A percentile compares a stretch with the other conserved stretches of the same genome.
Evolutionary conservation across 257 asterid genomes (phyloP).

Genomic region (Capsicum chinense): DNA sequence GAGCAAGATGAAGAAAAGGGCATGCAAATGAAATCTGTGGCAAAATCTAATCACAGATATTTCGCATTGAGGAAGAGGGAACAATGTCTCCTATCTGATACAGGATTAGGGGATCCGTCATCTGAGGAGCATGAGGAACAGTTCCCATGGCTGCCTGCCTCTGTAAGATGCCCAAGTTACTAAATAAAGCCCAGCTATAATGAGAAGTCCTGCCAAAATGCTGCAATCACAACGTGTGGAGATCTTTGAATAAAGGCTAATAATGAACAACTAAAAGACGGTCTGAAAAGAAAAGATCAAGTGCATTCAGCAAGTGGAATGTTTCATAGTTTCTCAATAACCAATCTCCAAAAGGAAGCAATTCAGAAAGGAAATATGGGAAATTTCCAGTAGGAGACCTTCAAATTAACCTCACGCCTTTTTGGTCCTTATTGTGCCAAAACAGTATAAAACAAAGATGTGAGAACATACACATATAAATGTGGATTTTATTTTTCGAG

Average conservation of each 20-base stretch:
- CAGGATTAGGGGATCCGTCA: constrained; percentile 58
- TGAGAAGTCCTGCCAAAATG: constrained; percentile 81
- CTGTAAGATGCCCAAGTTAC: constrained; percentile 92
- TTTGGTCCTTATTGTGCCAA: not conserved
- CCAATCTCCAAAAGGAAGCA: not conserved
- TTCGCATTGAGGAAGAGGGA: constrained; percentile 55
- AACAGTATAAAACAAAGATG: too few relatives aligned
- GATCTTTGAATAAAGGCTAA: not conserved
- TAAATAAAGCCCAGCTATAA: constrained; percentile 31
- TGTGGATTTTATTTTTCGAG: too few relatives aligned
- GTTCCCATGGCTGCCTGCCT: constrained; percentile 45
- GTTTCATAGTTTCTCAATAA: not conserved
- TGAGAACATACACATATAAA: too few relatives aligned
- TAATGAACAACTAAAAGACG: not conserved
- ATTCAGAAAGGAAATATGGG: constrained; percentile 4
- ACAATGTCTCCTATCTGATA: constrained; percentile 62
- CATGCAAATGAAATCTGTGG: not conserved
- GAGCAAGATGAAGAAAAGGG: not conserved
- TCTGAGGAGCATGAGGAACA: constrained; percentile 42
- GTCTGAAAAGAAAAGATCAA: not conserved
- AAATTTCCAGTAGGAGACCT: not conserved
- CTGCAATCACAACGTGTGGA: constrained; percentile 44
- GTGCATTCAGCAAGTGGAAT: not conserved
- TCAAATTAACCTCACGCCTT: not conserved
- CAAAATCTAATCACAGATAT: constrained; percentile 54